Evolutionary conservation across 139 green algal species (phyloP).

Genomic region (Tetraselmis chui): DNA sequence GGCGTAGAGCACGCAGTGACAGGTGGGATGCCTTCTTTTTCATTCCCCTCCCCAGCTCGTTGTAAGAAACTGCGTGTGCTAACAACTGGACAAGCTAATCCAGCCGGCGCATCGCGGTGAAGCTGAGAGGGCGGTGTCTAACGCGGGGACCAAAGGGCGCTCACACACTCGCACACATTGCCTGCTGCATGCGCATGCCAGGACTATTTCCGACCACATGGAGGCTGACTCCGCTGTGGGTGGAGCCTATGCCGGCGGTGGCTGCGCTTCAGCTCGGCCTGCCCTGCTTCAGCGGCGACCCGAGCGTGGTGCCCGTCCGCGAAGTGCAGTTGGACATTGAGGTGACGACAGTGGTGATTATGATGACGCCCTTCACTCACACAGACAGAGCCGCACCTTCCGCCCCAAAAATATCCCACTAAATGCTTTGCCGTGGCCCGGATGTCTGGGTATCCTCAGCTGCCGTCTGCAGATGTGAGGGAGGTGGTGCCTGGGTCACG

Average conservation of each 20-base stretch:
- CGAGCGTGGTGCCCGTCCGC: background rate
- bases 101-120: no score
- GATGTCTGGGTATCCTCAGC: no score
- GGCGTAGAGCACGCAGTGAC: background rate
- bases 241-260: background rate
- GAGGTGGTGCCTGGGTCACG: background rate
- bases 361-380: background rate
- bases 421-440: no score
- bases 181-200: background rate
- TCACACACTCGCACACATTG: background rate
- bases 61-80: background rate
- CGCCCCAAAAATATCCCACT: no score
- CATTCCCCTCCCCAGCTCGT: background rate
- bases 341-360: no score
- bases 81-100: no score
- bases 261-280: background rate
- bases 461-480: background rate
- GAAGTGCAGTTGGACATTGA: background rate
- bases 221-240: background rate
- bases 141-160: no score
- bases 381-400: background rate
- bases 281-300: background rate
- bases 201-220: background rate
- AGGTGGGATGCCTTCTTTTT: background rate
- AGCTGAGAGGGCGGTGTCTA: no score